Conservation (phyloP, 768 basidiomycete genomes). For the Mycena albidolilacea region DNA sequence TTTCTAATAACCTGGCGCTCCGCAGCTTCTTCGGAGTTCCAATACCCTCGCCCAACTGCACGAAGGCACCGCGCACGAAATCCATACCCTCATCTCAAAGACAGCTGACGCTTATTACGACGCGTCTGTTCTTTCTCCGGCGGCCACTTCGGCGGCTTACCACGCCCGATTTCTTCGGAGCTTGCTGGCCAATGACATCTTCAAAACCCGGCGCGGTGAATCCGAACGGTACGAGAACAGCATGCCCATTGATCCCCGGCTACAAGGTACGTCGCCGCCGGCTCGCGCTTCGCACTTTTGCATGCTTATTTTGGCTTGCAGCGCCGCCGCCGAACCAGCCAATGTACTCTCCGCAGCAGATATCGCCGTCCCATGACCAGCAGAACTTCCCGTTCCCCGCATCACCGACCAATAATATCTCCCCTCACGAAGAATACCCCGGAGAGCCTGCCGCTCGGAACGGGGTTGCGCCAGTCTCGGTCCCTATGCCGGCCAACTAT, state of each 20-base stretch:
- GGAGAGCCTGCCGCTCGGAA: conserved; percentile 28
- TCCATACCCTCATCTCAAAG: conserved; percentile 74
- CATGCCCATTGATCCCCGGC: conserved; percentile 68
- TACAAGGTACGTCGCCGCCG: conserved; percentile 61
- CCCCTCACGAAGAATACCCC: conserved; percentile 33
- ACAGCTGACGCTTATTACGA: conserved; percentile 87
- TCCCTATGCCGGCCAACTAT: conserved; percentile 17
- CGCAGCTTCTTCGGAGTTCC: conserved; percentile 75
- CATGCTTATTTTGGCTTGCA: conserved; percentile 19
- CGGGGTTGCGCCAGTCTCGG: conserved; percentile 4
- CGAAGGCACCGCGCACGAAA: conserved; percentile 74
- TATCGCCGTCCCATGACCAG: conserved; percentile 51
- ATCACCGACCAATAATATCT: conserved; percentile 45
- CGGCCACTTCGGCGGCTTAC: conserved; percentile 77
- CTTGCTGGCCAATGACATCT: conserved; percentile 75
- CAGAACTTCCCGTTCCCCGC: conserved; percentile 58
- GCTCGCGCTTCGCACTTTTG: conserved; percentile 32
- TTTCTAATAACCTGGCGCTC: conserved; percentile 25
- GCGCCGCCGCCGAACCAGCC: conserved; percentile 28
- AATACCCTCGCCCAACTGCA: conserved; percentile 70
- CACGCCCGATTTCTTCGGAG: conserved; percentile 86
- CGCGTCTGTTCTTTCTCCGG: conserved; percentile 72
- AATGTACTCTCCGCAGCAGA: conserved; percentile 42
- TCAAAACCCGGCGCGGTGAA: conserved; percentile 64
- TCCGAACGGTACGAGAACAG: conserved; percentile 54